Percentiles rank a stretch among this genome's conserved stretches.
These are phyloP conservation scores for Oryza meridionalis DNA, from an alignment of 176 grass and related monocot genomes.

Conservation along the genomic window DNA sequence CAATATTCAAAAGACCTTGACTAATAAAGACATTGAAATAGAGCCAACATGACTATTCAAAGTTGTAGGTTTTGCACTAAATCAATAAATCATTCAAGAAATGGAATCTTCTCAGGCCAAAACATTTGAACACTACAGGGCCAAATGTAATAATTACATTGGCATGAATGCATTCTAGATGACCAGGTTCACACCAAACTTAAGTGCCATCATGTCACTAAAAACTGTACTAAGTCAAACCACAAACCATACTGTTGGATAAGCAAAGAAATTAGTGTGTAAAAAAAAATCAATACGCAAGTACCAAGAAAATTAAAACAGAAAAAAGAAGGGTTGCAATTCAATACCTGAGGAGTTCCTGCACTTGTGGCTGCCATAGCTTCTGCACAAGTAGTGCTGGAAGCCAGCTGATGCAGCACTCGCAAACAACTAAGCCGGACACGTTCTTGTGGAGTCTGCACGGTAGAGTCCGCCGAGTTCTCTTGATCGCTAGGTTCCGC, in stretches of 20 bases:
- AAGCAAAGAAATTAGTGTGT: not conserved
- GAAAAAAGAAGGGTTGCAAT: constrained; percentile 28
- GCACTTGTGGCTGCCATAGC: constrained; percentile 98
- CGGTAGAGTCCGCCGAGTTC: constrained; percentile 49
- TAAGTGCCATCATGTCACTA: not conserved
- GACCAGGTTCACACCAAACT: not conserved
- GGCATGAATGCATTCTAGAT: not conserved
- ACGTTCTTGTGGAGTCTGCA: constrained; percentile 83
- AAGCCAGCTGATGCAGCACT: constrained; percentile 93
- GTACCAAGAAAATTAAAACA: not conserved
- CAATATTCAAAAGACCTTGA: constrained; percentile 4
- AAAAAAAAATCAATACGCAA: constrained; percentile 8
- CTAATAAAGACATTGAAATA: constrained; percentile 9
- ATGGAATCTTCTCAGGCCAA: constrained; percentile 1
- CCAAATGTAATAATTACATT: constrained; percentile 3
- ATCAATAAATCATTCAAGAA: constrained; percentile 26
- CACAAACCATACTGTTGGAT: constrained; percentile 8
- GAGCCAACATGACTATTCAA: not conserved
- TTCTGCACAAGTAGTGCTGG: constrained; percentile 96
- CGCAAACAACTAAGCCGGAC: constrained; percentile 98
- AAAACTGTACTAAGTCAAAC: not conserved
- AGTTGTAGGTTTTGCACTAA: not conserved
- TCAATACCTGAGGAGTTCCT: constrained; percentile 95
- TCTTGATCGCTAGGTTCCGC: constrained; percentile 48
- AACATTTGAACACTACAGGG: constrained; percentile 10